These are phyloP conservation scores for Acanthamoeba castellanii DNA, from an alignment of 208 protist genomes.

Conservation along the genomic window DNA sequence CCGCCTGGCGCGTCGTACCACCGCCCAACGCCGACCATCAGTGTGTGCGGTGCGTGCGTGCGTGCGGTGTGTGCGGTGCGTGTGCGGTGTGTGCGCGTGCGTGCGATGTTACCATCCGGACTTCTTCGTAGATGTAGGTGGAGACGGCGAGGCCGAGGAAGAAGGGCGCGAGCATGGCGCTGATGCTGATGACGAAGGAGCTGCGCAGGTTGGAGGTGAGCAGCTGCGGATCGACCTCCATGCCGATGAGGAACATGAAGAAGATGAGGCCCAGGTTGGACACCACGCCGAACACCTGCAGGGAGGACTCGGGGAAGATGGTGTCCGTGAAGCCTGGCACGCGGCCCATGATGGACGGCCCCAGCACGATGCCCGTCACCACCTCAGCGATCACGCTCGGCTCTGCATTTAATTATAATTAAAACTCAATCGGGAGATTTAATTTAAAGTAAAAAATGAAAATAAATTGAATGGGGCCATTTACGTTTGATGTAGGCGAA, in stretches of 20 bases:
- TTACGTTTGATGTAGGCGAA: constrained; percentile 74
- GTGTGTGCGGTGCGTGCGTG: background rate
- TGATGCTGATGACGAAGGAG: constrained; percentile 72
- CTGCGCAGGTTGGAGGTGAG: constrained; percentile 77
- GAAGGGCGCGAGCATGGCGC: constrained; percentile 33
- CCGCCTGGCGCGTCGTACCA: no score
- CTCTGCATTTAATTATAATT: constrained; percentile 59
- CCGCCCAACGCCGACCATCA: background rate
- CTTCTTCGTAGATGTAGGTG: constrained; percentile 47
- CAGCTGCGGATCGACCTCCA: constrained; percentile 78
- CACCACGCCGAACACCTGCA: constrained; percentile 70
- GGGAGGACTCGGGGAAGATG: constrained; percentile 8
- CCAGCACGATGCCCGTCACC: constrained; percentile 81
- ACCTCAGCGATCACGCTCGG: constrained; percentile 81
- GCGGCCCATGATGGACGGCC: constrained; percentile 75
- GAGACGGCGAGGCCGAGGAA: constrained; percentile 28
- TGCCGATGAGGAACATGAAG: constrained; percentile 80
- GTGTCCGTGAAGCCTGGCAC: constrained; percentile 49
- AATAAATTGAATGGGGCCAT: background rate
- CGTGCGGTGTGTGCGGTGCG: background rate
- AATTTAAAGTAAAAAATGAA: background rate
- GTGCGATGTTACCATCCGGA: background rate
- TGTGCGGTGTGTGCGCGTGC: no score
- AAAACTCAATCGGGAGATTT: constrained; percentile 8
- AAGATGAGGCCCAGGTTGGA: constrained; percentile 83